These are phyloP conservation scores for Acacia pycnantha DNA, from an alignment of 331 rosid genomes.

Conservation along the genomic window DNA sequence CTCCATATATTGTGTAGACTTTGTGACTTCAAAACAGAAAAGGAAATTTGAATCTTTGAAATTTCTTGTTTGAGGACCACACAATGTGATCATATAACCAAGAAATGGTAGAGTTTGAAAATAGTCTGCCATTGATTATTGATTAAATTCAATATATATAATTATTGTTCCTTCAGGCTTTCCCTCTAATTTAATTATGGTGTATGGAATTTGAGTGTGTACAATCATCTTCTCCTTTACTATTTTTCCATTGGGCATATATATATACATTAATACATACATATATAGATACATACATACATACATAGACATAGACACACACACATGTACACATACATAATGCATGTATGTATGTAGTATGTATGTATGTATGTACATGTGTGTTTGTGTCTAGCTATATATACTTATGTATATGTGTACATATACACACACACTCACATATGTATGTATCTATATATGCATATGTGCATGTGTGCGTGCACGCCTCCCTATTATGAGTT, in stretches of 20 bases:
- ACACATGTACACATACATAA: no score
- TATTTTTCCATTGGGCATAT: neutral
- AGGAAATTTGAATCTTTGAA: slow-evolving; percentile 33
- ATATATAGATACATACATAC: no score
- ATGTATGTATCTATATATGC: no score
- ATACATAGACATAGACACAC: no score
- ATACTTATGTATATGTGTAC: no score
- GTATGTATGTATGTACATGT: no score
- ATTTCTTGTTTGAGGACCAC: slow-evolving; percentile 41
- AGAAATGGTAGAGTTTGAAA: slow-evolving; percentile 24
- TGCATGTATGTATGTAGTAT: no score
- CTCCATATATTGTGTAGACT: neutral
- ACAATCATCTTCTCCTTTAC: slow-evolving; percentile 30
- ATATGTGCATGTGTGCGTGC: no score
- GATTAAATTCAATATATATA: slow-evolving; percentile 30
- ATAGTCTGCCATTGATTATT: neutral
- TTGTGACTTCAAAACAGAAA: slow-evolving; percentile 27
- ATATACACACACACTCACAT: no score
- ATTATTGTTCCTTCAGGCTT: slow-evolving; percentile 12
- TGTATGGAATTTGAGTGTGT: slow-evolving; percentile 21
- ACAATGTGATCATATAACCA: slow-evolving; percentile 9
- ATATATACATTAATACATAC: no score
- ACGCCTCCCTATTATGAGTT: no score
- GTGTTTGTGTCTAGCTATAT: no score
- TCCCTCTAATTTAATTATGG: slow-evolving; percentile 20